Base-by-base conservation (phyloP, 495 filamentous ascomycete species). In the Chaetomium cochliodes region DNA sequence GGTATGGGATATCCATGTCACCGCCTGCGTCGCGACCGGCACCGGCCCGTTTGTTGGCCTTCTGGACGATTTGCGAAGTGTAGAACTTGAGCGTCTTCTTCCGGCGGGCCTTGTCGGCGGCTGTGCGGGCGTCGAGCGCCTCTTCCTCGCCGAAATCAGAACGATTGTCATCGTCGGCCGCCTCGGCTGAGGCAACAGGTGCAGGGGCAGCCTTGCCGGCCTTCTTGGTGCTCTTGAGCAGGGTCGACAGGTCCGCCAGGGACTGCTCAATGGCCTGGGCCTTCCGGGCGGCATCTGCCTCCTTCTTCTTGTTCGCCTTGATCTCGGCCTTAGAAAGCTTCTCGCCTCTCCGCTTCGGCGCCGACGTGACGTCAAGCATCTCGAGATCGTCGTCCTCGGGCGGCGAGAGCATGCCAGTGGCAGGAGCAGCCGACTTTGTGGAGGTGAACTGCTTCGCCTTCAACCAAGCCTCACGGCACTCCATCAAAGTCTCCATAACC, bases 51-150 rank as follows among this genome's bases (percentile, higher is more conserved):
- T 90, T 92, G 77, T 90, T 93, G 62, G 89, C 84, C 76, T 96
- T 97, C 72, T 96, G 92, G 30, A 90, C 88, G 61, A 98, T 90
- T 72, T 98, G 94, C 6, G 92, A 94, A 26, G 96, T 97, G 82
- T 98, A 97, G 79, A 98, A 98, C 60, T 91, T 88, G 46, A 98
- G 86, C 65, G 82, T 90, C 77, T 93, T 94, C 81, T 92, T 96
- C 69, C 89, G 88, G 55, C 82, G 80, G 4, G 87, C 90, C 77
- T 98, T 98, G 65, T 94, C 90, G 57, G 88, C 89, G 0, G 89
- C 88, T 63, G 77, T 70, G 60, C 74, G 78, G 20, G 75, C 76
- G 63, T 83, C 80, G 22, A 84, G 73, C 16, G 60, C 65, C 22
- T 81, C 79, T 54, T 84, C 78, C 58, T 87, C 84, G 28, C 89